Percentiles rank a stretch among this genome's conserved stretches.
phyloP scores from a whole-genome alignment of 768 basidiomycete species.

The Calocybe indica region DNA sequence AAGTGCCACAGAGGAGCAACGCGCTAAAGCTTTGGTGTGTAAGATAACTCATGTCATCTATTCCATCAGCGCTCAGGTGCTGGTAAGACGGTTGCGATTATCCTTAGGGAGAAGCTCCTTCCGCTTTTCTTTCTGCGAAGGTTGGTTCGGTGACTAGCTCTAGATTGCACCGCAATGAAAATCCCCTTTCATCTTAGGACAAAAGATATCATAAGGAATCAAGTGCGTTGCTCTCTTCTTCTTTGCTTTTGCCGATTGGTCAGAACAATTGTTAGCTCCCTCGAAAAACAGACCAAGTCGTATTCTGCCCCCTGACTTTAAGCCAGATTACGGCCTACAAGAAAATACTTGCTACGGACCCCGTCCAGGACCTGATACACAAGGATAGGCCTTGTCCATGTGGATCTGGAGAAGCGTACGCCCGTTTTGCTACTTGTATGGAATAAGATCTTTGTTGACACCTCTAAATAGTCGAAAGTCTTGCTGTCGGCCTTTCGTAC shows the following conservation, averaged over 20 bases:
- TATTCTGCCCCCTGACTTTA: conserved; percentile 84
- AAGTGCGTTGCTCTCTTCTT: conserved; percentile 15
- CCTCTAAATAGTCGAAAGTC: conserved; percentile 27
- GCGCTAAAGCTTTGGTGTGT: conserved; percentile 46
- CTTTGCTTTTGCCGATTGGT: neutral
- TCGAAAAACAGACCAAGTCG: conserved; percentile 82
- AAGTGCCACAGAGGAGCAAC: conserved; percentile 57
- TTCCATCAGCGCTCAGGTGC: neutral
- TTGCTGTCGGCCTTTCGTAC: conserved; percentile 41
- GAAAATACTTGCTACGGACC: conserved; percentile 53
- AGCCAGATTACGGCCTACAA: conserved; percentile 73
- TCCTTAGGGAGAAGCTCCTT: conserved; percentile 61
- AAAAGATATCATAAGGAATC: conserved; percentile 69
- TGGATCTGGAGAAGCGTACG: conserved; percentile 52
- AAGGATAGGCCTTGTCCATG: conserved; percentile 75
- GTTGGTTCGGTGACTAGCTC: conserved; percentile 23
- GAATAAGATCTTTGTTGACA: conserved; percentile 3
- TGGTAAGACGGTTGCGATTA: conserved; percentile 49
- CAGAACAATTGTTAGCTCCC: conserved; percentile 54
- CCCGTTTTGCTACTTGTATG: conserved; percentile 2
- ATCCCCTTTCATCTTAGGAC: conserved; percentile 37
- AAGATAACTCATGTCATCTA: neutral
- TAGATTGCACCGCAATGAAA: neutral
- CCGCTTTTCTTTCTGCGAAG: conserved; percentile 83
- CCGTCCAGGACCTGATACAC: conserved; percentile 65